Conservation (phyloP, 2,329 filamentous ascomycete genomes). For the Exophiala calicioides region DNA sequence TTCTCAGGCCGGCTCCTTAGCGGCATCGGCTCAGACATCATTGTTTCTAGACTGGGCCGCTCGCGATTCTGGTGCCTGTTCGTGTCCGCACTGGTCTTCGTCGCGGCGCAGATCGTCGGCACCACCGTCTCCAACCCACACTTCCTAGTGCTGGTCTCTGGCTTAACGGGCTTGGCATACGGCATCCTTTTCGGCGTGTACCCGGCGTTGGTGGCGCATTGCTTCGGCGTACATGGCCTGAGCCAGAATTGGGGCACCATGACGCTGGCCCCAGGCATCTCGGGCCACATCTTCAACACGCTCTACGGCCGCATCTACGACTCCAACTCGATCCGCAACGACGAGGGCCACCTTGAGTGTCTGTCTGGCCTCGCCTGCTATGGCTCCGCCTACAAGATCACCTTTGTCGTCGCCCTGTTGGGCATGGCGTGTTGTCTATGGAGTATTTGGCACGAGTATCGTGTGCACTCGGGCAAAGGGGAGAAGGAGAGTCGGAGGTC, state of each 20-base stretch:
- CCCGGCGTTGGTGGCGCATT: conserved; percentile 83
- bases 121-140: conserved; percentile 75
- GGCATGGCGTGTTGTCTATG: conserved; percentile 28
- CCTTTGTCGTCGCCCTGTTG: conserved; percentile 39
- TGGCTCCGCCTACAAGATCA: conserved; percentile 75
- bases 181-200: conserved; percentile 93
- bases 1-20: conserved; percentile 79
- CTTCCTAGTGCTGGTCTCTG: conserved; percentile 74
- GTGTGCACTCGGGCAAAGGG: conserved; percentile 30
- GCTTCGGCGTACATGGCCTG: conserved; percentile 84
- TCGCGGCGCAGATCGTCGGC: conserved; percentile 74
- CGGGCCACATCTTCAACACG: conserved; percentile 88
- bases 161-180: conserved; percentile 83
- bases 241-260: conserved; percentile 97
- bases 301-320: conserved; percentile 87
- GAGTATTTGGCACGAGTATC: conserved; percentile 45
- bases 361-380: conserved; percentile 79
- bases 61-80: conserved; percentile 92
- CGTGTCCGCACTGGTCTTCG: conserved; percentile 74
- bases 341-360: conserved; percentile 72
- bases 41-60: conserved; percentile 77
- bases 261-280: conserved; percentile 83
- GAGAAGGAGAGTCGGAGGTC: conserved; percentile 16
- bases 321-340: conserved; percentile 66
- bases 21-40: conserved; percentile 85